A percentile compares a stretch with the other conserved stretches of the same genome.
These are phyloP conservation scores for Geranium rotundifolium DNA, from an alignment of 345 rosid genomes.

Conservation along the genomic window DNA sequence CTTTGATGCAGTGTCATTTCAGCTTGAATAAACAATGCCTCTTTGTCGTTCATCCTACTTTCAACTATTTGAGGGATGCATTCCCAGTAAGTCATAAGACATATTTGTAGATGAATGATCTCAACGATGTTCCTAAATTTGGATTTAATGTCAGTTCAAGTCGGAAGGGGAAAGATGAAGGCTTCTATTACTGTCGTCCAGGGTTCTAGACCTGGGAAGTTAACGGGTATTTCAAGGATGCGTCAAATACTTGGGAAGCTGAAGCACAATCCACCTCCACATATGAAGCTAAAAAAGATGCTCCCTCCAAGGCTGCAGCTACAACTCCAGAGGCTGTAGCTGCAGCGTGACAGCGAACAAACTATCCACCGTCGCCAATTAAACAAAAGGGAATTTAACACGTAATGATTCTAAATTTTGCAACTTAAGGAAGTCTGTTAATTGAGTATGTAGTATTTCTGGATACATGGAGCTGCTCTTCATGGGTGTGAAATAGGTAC, in stretches of 20 bases:
- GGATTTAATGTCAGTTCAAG: constrained; percentile 29
- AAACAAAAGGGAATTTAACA: not conserved
- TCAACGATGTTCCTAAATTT: not conserved
- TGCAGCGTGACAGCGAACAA: constrained; percentile 12
- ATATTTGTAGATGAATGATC: no score
- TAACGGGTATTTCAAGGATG: constrained; percentile 71
- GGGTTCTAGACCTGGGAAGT: constrained; percentile 88
- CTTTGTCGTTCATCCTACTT: no score
- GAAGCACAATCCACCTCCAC: constrained; percentile 65
- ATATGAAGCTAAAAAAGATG: constrained; percentile 47
- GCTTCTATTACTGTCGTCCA: constrained; percentile 49
- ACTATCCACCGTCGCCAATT: not conserved
- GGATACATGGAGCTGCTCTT: not conserved
- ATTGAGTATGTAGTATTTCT: not conserved
- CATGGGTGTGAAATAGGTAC: no score
- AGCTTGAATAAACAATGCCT: no score
- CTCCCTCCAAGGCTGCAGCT: constrained; percentile 14
- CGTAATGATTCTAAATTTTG: not conserved
- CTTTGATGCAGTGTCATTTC: no score
- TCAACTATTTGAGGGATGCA: no score
- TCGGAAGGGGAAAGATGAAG: constrained; percentile 65
- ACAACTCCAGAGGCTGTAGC: constrained; percentile 9
- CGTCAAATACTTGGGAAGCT: constrained; percentile 67
- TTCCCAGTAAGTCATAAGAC: not conserved
- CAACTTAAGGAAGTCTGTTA: not conserved